Base-by-base conservation (phyloP, 2,329 filamentous ascomycete species). In the Emydomyces testavorans region DNA sequence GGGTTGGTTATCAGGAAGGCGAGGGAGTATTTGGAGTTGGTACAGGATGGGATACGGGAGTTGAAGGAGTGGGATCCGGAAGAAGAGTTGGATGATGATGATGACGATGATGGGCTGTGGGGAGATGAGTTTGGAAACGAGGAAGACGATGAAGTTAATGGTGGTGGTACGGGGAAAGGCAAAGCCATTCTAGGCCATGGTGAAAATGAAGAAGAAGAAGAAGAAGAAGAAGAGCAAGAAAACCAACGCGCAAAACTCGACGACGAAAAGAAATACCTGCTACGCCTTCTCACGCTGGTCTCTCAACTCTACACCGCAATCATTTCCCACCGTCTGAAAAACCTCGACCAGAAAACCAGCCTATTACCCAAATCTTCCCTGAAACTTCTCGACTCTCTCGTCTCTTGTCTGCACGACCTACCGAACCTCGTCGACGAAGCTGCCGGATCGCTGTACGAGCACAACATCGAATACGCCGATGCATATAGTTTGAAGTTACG, bases 1-100 rank as follows among this genome's bases (percentile, higher is more conserved):
- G 85, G 82, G 0, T 71, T 88, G 49, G 74, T 90, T 39, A 73
- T 83, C 0, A 72, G 75, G 55, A 88, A 83, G 60, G 82, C 82
- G 1, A 78, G 85, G 56, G 75, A 88, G 61, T 85, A 82, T 65
- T 72, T 79, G 34, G 85, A 85, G 48, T 77, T 83, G 2, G 69
- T 95, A 20, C 78, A 85, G 56, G 90, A 95, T 67, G 83, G 87
- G 0, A 77, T 93, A 56, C 78, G 85, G 53, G 90, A 95, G 67
- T 65, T 95, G 54, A 85, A 87, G 61, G 86, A 90, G 57, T 95
- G 89, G 87, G 79, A 82, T 16, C 83, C 87, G 1, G 83, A 87
- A 57, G 75, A 78, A 7, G 74, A 76, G 0, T 76, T 78, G 2
- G 79, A 79, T 0, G 79, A 79, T 1, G 66, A 68, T 40, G 79